Conservation (phyloP, 2,329 filamentous ascomycete genomes). For the Didymella sp. region DNA sequence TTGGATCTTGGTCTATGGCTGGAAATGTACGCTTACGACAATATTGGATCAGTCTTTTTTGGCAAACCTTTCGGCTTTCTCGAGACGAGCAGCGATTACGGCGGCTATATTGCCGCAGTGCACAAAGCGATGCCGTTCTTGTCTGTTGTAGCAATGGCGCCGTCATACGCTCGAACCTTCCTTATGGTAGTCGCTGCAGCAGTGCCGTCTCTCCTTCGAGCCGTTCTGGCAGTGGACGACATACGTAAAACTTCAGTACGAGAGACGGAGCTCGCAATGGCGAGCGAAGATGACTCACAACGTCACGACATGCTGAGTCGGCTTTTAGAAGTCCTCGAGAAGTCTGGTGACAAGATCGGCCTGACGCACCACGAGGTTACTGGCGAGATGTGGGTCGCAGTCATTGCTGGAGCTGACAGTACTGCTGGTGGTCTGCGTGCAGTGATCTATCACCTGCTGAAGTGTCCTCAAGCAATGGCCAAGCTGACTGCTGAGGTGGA, state of each 20-base stretch:
- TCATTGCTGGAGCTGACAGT: conserved; percentile 50
- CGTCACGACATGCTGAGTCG: conserved; percentile 42
- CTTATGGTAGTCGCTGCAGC: conserved; percentile 18
- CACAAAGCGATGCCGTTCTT: conserved; percentile 45
- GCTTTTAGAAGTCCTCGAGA: conserved; percentile 37
- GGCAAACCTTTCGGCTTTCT: conserved; percentile 31
- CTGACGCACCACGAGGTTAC: conserved; percentile 13
- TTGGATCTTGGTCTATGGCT: conserved; percentile 41
- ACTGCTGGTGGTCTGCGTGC: conserved; percentile 38
- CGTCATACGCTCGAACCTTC: conserved; percentile 19
- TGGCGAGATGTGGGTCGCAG: conserved; percentile 38
- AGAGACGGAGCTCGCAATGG: conserved; percentile 23
- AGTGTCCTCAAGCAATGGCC: conserved; percentile 32
- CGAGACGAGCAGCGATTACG: conserved; percentile 27
- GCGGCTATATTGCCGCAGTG: conserved; percentile 37
- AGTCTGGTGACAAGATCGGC: conserved; percentile 4
- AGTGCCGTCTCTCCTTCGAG: conserved; percentile 34
- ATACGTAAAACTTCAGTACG: conserved; percentile 26
- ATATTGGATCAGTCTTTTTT: conserved; percentile 30
- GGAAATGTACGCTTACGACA: conserved; percentile 35
- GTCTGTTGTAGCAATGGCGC: conserved; percentile 17
- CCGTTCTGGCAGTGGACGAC: conserved; percentile 27
- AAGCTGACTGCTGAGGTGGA: conserved; percentile 33
- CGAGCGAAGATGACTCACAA: conserved; percentile 18
- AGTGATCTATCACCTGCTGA: conserved; percentile 51